These are phyloP conservation scores for Vachellia collinsii DNA, from an alignment of 306 rosid genomes.

Conservation along the genomic window DNA sequence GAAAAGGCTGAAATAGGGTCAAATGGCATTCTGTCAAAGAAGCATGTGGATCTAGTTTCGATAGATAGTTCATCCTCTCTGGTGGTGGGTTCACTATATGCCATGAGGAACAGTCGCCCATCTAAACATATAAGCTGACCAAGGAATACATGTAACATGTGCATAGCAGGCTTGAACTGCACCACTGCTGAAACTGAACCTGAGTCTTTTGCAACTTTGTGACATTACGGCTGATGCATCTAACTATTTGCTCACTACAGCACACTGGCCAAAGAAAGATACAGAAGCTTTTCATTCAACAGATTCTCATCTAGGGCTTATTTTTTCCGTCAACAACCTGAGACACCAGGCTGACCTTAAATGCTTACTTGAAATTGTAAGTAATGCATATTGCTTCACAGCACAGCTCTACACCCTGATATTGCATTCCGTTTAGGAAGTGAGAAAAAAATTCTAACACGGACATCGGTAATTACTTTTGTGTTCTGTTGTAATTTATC, in stretches of 20 bases:
- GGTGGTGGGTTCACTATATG: constrained; percentile 7
- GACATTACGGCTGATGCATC: constrained; percentile 23
- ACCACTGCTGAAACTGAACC: constrained; percentile 21
- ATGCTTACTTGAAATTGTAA: constrained; percentile 34
- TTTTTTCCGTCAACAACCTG: background rate
- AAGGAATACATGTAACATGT: constrained; percentile 32
- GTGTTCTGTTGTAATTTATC: constrained; percentile 39
- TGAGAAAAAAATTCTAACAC: constrained; percentile 39
- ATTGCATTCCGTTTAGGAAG: constrained; percentile 47
- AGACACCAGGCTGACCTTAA: constrained; percentile 18
- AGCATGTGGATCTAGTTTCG: constrained; percentile 27
- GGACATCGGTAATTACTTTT: constrained; percentile 22
- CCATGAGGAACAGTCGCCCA: constrained; percentile 15
- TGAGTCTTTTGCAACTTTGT: constrained; percentile 23
- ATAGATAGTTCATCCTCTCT: constrained; percentile 15
- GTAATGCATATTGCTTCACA: constrained; percentile 32
- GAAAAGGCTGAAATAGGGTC: constrained; percentile 19
- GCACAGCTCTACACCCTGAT: constrained; percentile 35
- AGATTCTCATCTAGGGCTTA: constrained; percentile 15
- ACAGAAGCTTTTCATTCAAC: constrained; percentile 29
- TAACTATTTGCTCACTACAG: background rate
- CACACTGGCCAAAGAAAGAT: constrained; percentile 19
- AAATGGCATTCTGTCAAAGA: constrained; percentile 23
- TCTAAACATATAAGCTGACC: constrained; percentile 30
- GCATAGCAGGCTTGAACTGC: constrained; percentile 33